phyloP scores from a whole-genome alignment of 2,329 filamentous ascomycete genomes.

The Arthrobotrys entomopaga region DNA sequence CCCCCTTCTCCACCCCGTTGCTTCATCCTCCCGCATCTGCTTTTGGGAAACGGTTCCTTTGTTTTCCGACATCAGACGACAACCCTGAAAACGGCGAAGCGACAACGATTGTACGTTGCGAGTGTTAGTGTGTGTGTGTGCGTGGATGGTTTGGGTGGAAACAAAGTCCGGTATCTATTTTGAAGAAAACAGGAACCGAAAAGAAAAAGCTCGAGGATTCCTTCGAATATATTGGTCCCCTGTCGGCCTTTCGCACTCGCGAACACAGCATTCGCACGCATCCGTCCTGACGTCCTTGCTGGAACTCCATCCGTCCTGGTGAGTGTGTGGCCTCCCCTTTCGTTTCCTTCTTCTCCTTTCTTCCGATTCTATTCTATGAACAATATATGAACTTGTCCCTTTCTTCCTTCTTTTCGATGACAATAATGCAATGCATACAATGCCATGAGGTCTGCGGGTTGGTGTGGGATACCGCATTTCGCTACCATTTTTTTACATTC shows the following conservation, averaged over 20 bases:
- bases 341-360: neutral
- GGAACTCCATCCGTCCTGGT: constrained; percentile 8
- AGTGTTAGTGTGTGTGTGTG: neutral
- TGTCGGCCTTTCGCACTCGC: neutral
- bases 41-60: constrained; percentile 15
- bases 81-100: neutral
- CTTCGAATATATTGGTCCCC: neutral
- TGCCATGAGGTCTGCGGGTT: constrained; percentile 1
- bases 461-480: constrained; percentile 21
- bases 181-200: neutral
- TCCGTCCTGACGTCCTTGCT: constrained; percentile 4
- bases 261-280: constrained; percentile 1
- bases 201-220: neutral
- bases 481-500: constrained; percentile 37
- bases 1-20: neutral
- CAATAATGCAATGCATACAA: neutral
- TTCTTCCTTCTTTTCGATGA: neutral
- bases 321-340: constrained; percentile 13
- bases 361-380: neutral
- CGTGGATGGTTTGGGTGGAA: neutral
- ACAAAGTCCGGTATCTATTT: constrained; percentile 5
- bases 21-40: neutral
- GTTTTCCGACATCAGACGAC: constrained; percentile 4
- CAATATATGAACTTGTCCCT: neutral
- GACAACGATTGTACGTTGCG: too few relatives aligned